These are phyloP conservation scores for Leucoagaricus sp. DNA, from an alignment of 1,284 basidiomycete species.

Conservation along the genomic window DNA sequence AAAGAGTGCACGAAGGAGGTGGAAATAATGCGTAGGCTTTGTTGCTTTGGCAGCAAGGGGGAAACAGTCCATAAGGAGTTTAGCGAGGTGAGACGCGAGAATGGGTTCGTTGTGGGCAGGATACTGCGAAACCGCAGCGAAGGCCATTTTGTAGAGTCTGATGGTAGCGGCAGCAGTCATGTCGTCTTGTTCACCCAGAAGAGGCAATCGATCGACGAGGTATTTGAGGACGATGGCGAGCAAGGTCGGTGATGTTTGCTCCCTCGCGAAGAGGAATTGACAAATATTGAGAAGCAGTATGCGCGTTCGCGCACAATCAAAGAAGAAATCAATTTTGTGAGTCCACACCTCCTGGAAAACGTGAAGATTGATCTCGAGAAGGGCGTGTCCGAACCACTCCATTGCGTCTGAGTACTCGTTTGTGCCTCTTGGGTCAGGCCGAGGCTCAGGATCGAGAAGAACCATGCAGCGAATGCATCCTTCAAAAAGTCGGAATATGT, in stretches of 20 bases:
- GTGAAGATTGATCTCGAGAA: slow-evolving; percentile 84
- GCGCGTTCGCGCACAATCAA: slow-evolving; percentile 77
- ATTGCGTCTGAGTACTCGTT: slow-evolving; percentile 84
- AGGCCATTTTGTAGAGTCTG: slow-evolving; percentile 96
- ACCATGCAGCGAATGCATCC: slow-evolving; percentile 85
- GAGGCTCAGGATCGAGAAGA: slow-evolving; percentile 81
- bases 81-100: slow-evolving; percentile 89
- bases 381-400: slow-evolving; percentile 82
- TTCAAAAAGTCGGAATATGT: slow-evolving; percentile 88
- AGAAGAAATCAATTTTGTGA: slow-evolving; percentile 87
- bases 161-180: slow-evolving; percentile 81
- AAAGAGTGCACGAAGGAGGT: slow-evolving; percentile 93
- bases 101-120: slow-evolving; percentile 88
- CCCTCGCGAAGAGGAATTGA: slow-evolving; percentile 85
- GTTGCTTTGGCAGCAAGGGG: slow-evolving; percentile 90
- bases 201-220: slow-evolving; percentile 81
- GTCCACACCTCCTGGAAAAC: slow-evolving; percentile 96
- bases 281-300: slow-evolving; percentile 85
- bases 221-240: slow-evolving; percentile 91
- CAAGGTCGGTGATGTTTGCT: slow-evolving; percentile 86
- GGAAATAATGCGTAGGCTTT: slow-evolving; percentile 92
- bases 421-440: slow-evolving; percentile 27
- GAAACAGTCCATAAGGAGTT: slow-evolving; percentile 97
- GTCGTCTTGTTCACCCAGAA: slow-evolving; percentile 87
- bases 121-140: slow-evolving; percentile 84